These are phyloP conservation scores for Maudiozyma pseudohumilis DNA, from an alignment of 805 yeast species.

Conservation along the genomic window DNA sequence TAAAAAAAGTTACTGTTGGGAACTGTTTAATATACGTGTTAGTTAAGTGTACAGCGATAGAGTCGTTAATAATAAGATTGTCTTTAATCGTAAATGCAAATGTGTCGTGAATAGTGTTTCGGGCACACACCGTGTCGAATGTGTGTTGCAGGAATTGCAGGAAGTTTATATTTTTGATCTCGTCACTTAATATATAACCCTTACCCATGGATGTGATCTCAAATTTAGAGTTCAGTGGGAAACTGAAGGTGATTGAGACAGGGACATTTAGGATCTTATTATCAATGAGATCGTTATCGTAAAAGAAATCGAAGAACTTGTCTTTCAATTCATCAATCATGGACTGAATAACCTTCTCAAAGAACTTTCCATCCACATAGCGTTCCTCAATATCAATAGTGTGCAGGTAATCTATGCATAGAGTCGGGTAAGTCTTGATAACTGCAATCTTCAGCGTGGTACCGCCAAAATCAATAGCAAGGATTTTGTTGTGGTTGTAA, in stretches of 20 bases:
- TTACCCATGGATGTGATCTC: slow-evolving; percentile 47
- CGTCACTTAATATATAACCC: slow-evolving; percentile 42
- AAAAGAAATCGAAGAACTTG: slow-evolving; percentile 14
- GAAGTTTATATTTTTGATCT: slow-evolving; percentile 34
- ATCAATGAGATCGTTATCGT: slow-evolving; percentile 5
- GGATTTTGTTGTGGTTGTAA: slow-evolving; percentile 3
- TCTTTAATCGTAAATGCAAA: slow-evolving; percentile 33
- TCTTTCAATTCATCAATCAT: slow-evolving; percentile 11
- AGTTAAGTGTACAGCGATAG: slow-evolving; percentile 54
- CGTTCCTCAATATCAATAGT: slow-evolving; percentile 8
- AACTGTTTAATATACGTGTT: slow-evolving; percentile 27
- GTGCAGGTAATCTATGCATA: slow-evolving; percentile 8
- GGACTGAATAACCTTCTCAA: slow-evolving; percentile 11
- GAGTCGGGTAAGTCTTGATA: slow-evolving; percentile 7
- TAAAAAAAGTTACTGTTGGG: slow-evolving; percentile 8
- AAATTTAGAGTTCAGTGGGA: slow-evolving; percentile 22
- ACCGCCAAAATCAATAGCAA: slow-evolving; percentile 26
- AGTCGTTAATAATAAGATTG: slow-evolving; percentile 43
- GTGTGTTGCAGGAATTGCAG: slow-evolving; percentile 33
- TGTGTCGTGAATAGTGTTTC: slow-evolving; percentile 4
- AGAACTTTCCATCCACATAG: slow-evolving; percentile 15
- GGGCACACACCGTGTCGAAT: slow-evolving; percentile 13
- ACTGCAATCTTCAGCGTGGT: slow-evolving; percentile 21
- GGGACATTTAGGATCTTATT: slow-evolving; percentile 5
- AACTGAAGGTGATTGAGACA: slow-evolving; percentile 29